Evolutionary conservation across 352 stramenopile genomes (phyloP).

Genomic region (Globisporangium solare): DNA sequence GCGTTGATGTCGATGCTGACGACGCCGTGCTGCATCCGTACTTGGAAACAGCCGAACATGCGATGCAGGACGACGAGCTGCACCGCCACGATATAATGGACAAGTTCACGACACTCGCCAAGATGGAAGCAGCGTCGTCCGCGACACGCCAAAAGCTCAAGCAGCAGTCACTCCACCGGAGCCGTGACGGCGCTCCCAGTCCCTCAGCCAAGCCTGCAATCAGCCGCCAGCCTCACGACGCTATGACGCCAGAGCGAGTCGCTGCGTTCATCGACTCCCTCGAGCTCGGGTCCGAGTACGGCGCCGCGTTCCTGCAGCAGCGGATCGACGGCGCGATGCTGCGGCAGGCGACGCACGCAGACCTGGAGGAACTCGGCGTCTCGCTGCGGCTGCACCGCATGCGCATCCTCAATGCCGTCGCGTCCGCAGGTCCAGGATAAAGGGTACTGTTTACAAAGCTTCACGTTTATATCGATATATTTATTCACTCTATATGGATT

Average conservation of each 20-base stretch:
- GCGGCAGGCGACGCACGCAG: constrained; percentile 38
- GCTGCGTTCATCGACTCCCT: constrained; percentile 46
- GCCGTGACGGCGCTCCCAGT: background rate
- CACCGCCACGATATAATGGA: constrained; percentile 51
- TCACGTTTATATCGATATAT: background rate
- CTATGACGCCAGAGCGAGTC: constrained; percentile 43
- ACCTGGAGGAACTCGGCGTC: constrained; percentile 70
- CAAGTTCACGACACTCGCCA: constrained; percentile 24
- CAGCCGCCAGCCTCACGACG: constrained; percentile 1
- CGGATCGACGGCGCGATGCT: constrained; percentile 69
- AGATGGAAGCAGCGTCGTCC: constrained; percentile 9
- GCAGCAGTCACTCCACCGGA: constrained; percentile 1
- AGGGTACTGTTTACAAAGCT: background rate
- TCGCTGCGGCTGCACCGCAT: constrained; percentile 62
- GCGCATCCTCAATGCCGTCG: constrained; percentile 51
- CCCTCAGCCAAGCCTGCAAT: background rate
- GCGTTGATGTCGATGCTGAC: no score
- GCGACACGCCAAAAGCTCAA: constrained; percentile 16
- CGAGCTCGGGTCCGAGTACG: constrained; percentile 29
- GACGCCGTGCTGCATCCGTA: constrained; percentile 2
- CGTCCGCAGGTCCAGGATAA: background rate
- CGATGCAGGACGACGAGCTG: constrained; percentile 50
- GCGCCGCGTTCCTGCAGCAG: constrained; percentile 30
- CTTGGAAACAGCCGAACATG: constrained; percentile 23
- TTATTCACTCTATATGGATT: background rate